Percentiles rank a stretch among this genome's conserved stretches.
Conservation (phyloP, 108 stramenopile genomes). For the Nitzschia sp. region DNA sequence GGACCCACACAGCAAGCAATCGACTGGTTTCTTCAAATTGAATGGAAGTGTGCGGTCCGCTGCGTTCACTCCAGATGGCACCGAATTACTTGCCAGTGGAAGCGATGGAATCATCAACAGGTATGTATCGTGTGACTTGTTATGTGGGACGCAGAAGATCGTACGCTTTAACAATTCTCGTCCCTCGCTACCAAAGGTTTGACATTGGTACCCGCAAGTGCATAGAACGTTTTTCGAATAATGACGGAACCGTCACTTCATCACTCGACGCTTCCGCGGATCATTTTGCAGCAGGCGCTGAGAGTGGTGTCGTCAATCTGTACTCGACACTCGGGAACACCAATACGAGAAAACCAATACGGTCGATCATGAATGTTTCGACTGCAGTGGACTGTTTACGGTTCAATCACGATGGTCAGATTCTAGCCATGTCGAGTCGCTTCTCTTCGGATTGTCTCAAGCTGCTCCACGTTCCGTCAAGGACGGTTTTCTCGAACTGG, state of each 20-base stretch:
- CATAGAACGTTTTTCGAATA: conserved; percentile 86
- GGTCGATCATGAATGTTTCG: conserved; percentile 95
- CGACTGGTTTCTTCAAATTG: conserved; percentile 90
- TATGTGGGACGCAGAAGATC: background rate
- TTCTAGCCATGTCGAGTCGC: conserved; percentile 89
- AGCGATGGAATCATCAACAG: conserved; percentile 94
- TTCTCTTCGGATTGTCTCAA: conserved; percentile 87
- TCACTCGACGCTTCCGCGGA: conserved; percentile 65
- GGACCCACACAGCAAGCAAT: conserved; percentile 78
- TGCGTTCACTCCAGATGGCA: conserved; percentile 82
- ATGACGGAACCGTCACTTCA: conserved; percentile 89
- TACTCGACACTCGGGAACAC: conserved; percentile 45
- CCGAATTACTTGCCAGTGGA: conserved; percentile 85
- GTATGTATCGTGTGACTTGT: too few species aligned
- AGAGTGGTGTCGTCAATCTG: conserved; percentile 95
- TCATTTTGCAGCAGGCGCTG: conserved; percentile 88
- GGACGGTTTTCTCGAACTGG: conserved; percentile 98
- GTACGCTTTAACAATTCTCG: too few species aligned
- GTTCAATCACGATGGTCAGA: conserved; percentile 92
- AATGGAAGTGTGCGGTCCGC: conserved; percentile 88
- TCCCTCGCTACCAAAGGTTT: too few species aligned
- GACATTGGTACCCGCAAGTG: conserved; percentile 81
- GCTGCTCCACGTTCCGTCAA: conserved; percentile 87
- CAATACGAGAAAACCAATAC: conserved; percentile 52
- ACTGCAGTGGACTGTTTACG: conserved; percentile 77